Conservation (phyloP, 768 basidiomycete species). For the Boletus sp. region DNA sequence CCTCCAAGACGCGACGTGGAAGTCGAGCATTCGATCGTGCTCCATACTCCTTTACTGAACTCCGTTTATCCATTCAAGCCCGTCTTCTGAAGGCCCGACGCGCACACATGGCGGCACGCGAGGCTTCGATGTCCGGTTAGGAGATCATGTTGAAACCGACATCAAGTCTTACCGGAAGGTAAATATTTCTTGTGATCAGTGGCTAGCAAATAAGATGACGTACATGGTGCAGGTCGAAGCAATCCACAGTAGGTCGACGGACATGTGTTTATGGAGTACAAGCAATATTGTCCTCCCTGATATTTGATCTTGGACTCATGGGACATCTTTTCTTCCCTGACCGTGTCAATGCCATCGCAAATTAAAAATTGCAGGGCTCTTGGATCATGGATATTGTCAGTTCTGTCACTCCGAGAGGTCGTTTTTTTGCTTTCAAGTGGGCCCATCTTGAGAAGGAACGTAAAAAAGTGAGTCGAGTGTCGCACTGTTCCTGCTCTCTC, state of each 20-base stretch:
- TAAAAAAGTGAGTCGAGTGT: constrained; percentile 19
- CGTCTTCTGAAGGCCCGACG: neutral
- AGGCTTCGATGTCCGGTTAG: neutral
- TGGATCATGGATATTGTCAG: neutral
- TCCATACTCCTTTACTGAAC: neutral
- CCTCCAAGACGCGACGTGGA: no score
- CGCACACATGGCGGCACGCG: neutral
- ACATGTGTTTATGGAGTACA: neutral
- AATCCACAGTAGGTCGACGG: neutral
- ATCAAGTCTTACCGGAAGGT: no score
- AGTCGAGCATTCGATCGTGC: neutral
- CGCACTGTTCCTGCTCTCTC: neutral
- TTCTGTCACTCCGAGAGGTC: neutral
- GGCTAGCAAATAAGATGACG: neutral
- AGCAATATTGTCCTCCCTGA: neutral
- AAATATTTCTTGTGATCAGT: neutral
- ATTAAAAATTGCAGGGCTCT: constrained; percentile 16
- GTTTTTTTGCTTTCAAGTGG: neutral
- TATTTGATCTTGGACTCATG: neutral
- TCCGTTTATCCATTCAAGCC: neutral
- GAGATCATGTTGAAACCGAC: neutral
- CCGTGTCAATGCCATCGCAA: constrained; percentile 1
- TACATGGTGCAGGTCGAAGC: neutral
- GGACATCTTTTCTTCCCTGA: constrained; percentile 25
- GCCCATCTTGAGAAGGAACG: constrained; percentile 6